Evolutionary conservation across 2,329 filamentous ascomycete genomes (phyloP).

Genomic region (Dothideomycetidae sp.): DNA sequence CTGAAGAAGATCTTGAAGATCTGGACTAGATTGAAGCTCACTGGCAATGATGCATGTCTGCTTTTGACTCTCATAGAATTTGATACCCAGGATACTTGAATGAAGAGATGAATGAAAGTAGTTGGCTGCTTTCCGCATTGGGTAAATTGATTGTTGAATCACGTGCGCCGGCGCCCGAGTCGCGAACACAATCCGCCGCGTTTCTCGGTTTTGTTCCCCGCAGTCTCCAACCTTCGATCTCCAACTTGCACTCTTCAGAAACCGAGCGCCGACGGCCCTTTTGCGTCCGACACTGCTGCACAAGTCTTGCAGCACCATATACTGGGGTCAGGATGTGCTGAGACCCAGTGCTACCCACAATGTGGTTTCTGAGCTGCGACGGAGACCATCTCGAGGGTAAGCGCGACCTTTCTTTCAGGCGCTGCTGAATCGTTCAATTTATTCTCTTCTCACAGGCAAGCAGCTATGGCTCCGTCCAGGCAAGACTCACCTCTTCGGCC

Average conservation of each 20-base stretch:
- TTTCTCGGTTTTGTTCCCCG: no score
- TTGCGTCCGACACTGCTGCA: no score
- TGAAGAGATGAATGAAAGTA: not conserved
- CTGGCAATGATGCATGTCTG: conserved; percentile 13
- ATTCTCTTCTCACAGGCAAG: conserved; percentile 50
- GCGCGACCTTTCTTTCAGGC: no score
- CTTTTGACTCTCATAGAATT: not conserved
- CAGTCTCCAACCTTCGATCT: no score
- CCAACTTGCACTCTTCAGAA: no score
- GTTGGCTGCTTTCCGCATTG: conserved; percentile 4
- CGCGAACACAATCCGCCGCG: no score
- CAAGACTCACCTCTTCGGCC: conserved; percentile 71
- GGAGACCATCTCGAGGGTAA: conserved; percentile 35
- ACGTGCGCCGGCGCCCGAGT: no score
- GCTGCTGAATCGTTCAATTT: no score
- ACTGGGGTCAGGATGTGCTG: not conserved
- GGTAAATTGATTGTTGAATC: no score
- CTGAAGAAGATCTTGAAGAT: conserved; percentile 36
- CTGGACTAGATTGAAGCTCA: no score
- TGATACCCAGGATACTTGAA: not conserved
- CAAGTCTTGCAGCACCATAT: not conserved
- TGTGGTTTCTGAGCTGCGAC: conserved; percentile 44
- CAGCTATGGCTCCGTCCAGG: conserved; percentile 76
- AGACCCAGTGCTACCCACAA: conserved; percentile 15
- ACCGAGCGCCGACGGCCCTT: no score